Conservation (phyloP, 768 basidiomycete genomes). For the Hirschioporus abietinus region DNA sequence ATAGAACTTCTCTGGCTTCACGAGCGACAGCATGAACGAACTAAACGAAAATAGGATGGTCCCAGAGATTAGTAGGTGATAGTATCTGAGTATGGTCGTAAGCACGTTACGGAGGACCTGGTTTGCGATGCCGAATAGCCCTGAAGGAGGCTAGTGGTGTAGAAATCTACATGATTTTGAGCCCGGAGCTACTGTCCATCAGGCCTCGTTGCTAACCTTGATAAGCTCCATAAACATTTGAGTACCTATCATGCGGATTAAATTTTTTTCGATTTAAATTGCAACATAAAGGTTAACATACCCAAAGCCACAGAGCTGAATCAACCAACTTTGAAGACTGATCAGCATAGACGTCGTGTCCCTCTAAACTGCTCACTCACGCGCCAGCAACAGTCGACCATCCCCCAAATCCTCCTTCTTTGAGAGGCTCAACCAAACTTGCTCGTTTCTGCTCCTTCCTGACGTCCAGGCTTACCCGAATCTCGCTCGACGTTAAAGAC, state of each 20-base stretch:
- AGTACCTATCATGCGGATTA: slow-evolving; percentile 22
- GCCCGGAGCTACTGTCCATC: not conserved
- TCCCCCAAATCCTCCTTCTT: slow-evolving; percentile 24
- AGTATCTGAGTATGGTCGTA: too few relatives aligned
- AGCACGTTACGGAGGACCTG: too few relatives aligned
- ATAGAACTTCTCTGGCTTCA: slow-evolving; percentile 36
- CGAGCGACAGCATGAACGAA: slow-evolving; percentile 42
- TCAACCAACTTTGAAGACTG: slow-evolving; percentile 24
- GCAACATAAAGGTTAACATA: slow-evolving; percentile 9
- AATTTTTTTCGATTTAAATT: not conserved
- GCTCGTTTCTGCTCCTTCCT: not conserved
- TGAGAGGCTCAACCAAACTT: not conserved
- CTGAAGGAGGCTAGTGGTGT: slow-evolving; percentile 31
- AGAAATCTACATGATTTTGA: slow-evolving; percentile 28
- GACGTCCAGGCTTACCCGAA: not conserved
- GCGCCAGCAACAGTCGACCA: slow-evolving; percentile 28
- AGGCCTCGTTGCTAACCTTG: slow-evolving; percentile 25
- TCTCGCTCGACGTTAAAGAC: not conserved
- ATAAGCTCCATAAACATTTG: slow-evolving; percentile 37
- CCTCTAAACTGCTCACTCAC: slow-evolving; percentile 14
- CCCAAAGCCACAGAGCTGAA: slow-evolving; percentile 36
- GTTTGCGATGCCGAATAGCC: slow-evolving; percentile 32
- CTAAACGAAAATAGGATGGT: slow-evolving; percentile 38
- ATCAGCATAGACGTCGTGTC: not conserved
- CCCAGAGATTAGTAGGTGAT: slow-evolving; percentile 40